Evolutionary conservation across 805 yeast genomes (phyloP), one percentile per base, ranked within the genome.

Genomic region (Helenozyma baotianmanensis): DNA sequence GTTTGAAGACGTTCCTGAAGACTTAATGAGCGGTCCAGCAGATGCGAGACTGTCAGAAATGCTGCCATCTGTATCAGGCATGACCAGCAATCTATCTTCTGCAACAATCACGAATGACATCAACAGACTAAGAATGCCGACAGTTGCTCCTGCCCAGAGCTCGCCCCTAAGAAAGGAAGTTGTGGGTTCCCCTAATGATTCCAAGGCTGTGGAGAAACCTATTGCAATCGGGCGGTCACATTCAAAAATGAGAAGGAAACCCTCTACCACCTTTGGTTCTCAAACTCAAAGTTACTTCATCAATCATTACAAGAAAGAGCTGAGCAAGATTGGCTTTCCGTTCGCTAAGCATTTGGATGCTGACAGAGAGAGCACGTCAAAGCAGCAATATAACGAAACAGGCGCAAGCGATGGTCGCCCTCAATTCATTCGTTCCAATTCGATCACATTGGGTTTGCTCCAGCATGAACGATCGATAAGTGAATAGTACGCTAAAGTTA

Each of bases 221-320:
- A 6, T 17, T 5, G n/a, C n/a, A n/a, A n/a, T n/a, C n/a, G n/a
- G n/a, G n/a, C n/a, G n/a, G n/a, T n/a, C n/a, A n/a, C n/a, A n/a
- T n/a, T n/a, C n/a, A n/a, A 5, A 17, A 17, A 8, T 17, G 5
- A 5, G 19, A 17, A 17, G 19, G 8, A 17, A 17, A 17, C 19
- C 19, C 5, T 17, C 19, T 8, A 17, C 19, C 7, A 17, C 7
- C 8, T 17, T 17, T 8, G n/a, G n/a, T n/a, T n/a, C n/a, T n/a
- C n/a, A n/a, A n/a, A n/a, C n/a, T n/a, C n/a, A n/a, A n/a, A n/a
- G 44, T 16, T 38, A 50, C 25, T 68, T 54, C 52, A 63, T 60
- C 25, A 72, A 72, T 38, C 78, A 73, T 40, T 71, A 71, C 47
- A 59, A 59, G 30, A 70, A 67, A 35, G 67, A 81, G 51, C 67